Base-by-base conservation (phyloP, 768 basidiomycete species). In the Dendrothele bispora region DNA sequence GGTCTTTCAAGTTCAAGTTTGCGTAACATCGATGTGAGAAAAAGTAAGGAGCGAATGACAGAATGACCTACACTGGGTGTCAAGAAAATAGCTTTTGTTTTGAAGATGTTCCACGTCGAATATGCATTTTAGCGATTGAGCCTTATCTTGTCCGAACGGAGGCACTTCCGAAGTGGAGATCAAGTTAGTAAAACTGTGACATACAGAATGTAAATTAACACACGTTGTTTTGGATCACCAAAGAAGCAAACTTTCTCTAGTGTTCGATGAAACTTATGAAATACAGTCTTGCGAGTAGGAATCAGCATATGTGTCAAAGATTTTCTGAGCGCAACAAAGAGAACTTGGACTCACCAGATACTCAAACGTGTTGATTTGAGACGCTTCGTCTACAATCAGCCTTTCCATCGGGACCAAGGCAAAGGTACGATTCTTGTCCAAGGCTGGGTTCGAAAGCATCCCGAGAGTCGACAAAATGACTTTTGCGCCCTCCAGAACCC, bases 361-460 rank as follows among this genome's bases (percentile, higher is more conserved):
- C 22, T 77, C 75, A 24, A 71, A 72, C 4, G 69, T 57, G 21
- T 73, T 70, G 18, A 80, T 77, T 44, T 78, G 77, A 6, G 76
- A 78, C 2, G 77, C 79, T 58, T 82, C 78, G 46, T 82, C 79
- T n/a, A 81, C 63, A n/a, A 82, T 66, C 2, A 81, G 66, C n/a
- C 66, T 61, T 21, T 65, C 68, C 18, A 78, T 59, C 1, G 76
- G 77, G 2, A 77, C 58, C 4, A 72, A 25, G 0, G 57, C 37
- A 53, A 71, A 73, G 6, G 73, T 18, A 1, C 61, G 57, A 12
- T 64, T 63, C 0, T 56, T 43, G 10, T 63, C 55, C n/a, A 81
- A 51, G 1, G 51, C 57, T 1, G 73, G 73, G 32, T 77, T 77
- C 4, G 75, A 78, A 6, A 82, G 64, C 71, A 76, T 78, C 46